Evolutionary conservation across 768 basidiomycete species (phyloP), one percentile per base, ranked within the genome.

Genomic region (Phanerodontia chrysosporium): DNA sequence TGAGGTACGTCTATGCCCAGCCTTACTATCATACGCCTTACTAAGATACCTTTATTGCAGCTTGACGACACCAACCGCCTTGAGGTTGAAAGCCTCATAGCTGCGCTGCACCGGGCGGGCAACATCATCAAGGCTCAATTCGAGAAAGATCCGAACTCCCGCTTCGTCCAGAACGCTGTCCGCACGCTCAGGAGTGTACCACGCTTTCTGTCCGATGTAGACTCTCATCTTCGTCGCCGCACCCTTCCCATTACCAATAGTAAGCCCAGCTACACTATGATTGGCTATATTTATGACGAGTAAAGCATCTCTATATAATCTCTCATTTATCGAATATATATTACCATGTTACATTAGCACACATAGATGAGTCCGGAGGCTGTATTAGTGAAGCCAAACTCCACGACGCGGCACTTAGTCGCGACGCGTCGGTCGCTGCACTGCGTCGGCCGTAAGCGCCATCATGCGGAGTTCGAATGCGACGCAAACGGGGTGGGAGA

Each of bases 181-280:
- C 25, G 30, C 28, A 13, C 28, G 9, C 29, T 24, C 13, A 4
- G 32, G 3, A 3, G 12, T 16, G 25, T 12, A 16, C 7, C 18
- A 5, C 9, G 28, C 13, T 36, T 28, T 8, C 8, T 32, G 25
- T 7, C n/a, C 16, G 25, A 51, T 10, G 39, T 58, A 7, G 30
- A 58, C 12, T 5, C 5, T 3, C 49, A 51, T 22, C 12, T 30
- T 14, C 21, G 22, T 3, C 48, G 57, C 10, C 57, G 49, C 7
- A 58, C 57, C 5, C 29, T 51, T 14, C 57, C 57, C 18, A n/a
- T 49, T 6, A 58, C 57, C 5, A 58, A 58, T 35, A 35, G 32
- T 35, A 35, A 13, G 32, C 6, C 13, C 48, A 18, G 39, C 7
- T 10, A 3, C 7, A 36, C 14, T 22, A 18, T 21, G 27, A 49